Evolutionary conservation across 1,284 basidiomycete species (phyloP), one percentile per base, ranked within the genome.

Genomic region (Sanghuangporus baumii): DNA sequence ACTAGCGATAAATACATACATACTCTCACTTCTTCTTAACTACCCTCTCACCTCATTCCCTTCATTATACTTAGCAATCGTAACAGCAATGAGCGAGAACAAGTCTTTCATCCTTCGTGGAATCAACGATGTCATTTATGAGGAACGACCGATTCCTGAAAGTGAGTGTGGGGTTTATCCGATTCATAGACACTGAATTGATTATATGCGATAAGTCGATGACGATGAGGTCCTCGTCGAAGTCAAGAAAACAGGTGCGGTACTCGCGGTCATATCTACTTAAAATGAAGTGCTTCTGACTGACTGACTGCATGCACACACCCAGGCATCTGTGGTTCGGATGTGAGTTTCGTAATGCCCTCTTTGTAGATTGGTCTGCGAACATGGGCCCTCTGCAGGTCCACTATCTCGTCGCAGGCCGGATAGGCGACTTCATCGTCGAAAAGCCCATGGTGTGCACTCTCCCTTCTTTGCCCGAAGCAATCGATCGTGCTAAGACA

Each of bases 231-330:
- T 96, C 51, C 85, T 98, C 37, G 86, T 98, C 55, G 84, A 93
- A 71, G 88, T 98, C 56, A 94, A 94, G 76, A 95, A 96, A 77
- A 95, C 94, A 23, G 92, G 91, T 88, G 65, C 26, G 82, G 71
- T 52, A 31, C 26, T 26, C 54, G 23, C 43, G 55, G 26, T 18
- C 38, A 66, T 46, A 66, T 69, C 6, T 36, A 37, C 12, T 38
- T 40, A 51, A 54, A 57, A 1, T 59, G 46, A 55, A 56, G 62
- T 67, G 64, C 20, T n/a, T 46, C 43, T 46, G 20, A 46, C 16
- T 6, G 14, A 7, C 6, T 55, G n/a, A n/a, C n/a, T n/a, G n/a
- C n/a, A 34, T 7, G 8, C 11, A 36, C 20, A 34, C 52, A 7
- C 16, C 16, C 66, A 93, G 92, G 93, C 61, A 93, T 96, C 66